Percentiles rank a stretch among this genome's conserved stretches.
These are phyloP conservation scores for Fusarium aywerte DNA, from an alignment of 2,329 filamentous ascomycete genomes.

Conservation along the genomic window DNA sequence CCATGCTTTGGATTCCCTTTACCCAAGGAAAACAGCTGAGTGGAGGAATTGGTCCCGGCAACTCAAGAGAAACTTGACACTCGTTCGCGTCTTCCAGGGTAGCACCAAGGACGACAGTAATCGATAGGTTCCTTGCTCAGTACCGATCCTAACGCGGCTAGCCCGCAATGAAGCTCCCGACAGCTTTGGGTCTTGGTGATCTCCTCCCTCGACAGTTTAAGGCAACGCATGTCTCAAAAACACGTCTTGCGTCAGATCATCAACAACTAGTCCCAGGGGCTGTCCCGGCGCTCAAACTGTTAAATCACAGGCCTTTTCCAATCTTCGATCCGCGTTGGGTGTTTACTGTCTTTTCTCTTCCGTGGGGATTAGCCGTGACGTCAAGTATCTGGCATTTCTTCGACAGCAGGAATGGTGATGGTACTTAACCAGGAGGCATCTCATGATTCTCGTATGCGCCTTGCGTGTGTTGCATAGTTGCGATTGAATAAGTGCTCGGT, in stretches of 20 bases:
- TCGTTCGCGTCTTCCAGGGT: neutral
- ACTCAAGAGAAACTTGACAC: neutral
- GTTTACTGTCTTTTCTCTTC: neutral
- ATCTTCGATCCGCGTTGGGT: conserved; percentile 17
- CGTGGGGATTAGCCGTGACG: conserved; percentile 16
- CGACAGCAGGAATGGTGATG: conserved; percentile 30
- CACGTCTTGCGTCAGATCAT: conserved; percentile 16
- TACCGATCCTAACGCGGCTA: conserved; percentile 1
- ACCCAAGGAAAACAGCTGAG: neutral
- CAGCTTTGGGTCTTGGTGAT: conserved; percentile 8
- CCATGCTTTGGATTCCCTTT: neutral
- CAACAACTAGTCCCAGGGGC: conserved; percentile 14
- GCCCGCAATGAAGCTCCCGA: neutral
- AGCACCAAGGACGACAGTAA: neutral
- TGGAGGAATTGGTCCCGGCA: neutral
- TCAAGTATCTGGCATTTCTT: conserved; percentile 14
- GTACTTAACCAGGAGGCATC: conserved; percentile 4
- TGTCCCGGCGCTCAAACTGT: conserved; percentile 4
- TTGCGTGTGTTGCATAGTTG: conserved; percentile 21
- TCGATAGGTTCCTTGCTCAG: conserved; percentile 26
- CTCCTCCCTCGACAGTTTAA: conserved; percentile 24
- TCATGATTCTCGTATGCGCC: conserved; percentile 1
- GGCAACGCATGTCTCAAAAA: conserved; percentile 25
- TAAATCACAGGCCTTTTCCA: conserved; percentile 14
- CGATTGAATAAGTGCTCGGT: conserved; percentile 5